phyloP scores from a whole-genome alignment of 83 land plant genomes.

The Picea mariana region DNA sequence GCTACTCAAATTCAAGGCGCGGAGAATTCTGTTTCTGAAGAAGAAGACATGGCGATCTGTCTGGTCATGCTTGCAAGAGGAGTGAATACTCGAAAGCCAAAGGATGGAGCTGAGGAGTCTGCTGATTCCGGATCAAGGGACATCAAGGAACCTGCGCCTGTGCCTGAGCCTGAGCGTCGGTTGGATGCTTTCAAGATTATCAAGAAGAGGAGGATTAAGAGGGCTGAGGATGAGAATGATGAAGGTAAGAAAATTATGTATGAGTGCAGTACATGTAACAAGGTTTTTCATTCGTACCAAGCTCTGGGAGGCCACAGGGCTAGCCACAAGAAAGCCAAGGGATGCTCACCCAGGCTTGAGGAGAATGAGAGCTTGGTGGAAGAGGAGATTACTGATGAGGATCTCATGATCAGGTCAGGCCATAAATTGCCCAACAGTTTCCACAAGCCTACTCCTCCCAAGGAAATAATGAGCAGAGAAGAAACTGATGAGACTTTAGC shows the following conservation, averaged over 20 bases:
- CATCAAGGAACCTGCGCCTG: neutral
- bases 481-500: neutral
- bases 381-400: conserved; percentile 30
- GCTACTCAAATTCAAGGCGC: neutral
- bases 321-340: conserved; percentile 78
- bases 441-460: neutral
- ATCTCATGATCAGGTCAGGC: conserved; percentile 7
- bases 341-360: conserved; percentile 53
- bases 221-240: neutral
- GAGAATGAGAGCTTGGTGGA: conserved; percentile 23
- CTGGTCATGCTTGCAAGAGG: conserved; percentile 49
- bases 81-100: conserved; percentile 23
- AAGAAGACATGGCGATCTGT: conserved; percentile 61
- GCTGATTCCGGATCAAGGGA: conserved; percentile 50
- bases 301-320: conserved; percentile 78
- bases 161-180: neutral
- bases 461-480: neutral
- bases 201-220: neutral
- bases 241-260: conserved; percentile 28
- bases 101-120: conserved; percentile 44
- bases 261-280: conserved; percentile 75
- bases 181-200: neutral
- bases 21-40: conserved; percentile 8
- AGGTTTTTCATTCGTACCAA: conserved; percentile 66
- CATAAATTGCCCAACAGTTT: neutral